Conservation (phyloP, 352 stramenopile species). For the Globisporangium nunn region DNA sequence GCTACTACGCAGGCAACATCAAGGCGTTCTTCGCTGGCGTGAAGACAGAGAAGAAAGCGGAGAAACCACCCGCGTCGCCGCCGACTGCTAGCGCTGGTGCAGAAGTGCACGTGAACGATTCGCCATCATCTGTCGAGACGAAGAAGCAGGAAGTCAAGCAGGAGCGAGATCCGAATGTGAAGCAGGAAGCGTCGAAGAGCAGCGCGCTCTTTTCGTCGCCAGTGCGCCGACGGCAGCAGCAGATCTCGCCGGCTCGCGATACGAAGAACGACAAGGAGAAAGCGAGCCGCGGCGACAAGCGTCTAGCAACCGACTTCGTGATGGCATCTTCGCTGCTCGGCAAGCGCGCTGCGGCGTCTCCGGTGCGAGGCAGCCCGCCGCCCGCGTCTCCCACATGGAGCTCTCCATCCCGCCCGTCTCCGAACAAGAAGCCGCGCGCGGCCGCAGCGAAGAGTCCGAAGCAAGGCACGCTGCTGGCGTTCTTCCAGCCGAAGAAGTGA, state of each 20-base stretch:
- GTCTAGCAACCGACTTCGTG: conserved; percentile 19
- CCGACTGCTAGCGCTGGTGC: background rate
- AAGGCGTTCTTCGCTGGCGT: conserved; percentile 51
- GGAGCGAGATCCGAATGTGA: background rate
- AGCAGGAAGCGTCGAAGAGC: background rate
- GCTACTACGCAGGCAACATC: conserved; percentile 38
- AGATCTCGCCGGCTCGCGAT: conserved; percentile 5
- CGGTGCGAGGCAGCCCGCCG: background rate
- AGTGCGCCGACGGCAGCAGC: conserved; percentile 2
- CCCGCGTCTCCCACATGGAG: background rate
- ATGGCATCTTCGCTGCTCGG: conserved; percentile 39
- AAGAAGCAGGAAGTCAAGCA: background rate
- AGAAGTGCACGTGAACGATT: background rate
- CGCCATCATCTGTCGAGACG: background rate
- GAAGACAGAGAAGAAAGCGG: conserved; percentile 23
- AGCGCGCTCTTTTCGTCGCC: conserved; percentile 9
- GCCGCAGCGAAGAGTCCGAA: conserved; percentile 6
- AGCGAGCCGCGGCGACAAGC: background rate
- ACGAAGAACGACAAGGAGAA: background rate
- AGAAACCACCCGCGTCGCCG: background rate
- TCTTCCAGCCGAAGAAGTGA: conserved; percentile 24
- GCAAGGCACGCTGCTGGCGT: conserved; percentile 27
- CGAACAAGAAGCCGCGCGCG: conserved; percentile 8
- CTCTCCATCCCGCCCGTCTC: conserved; percentile 5
- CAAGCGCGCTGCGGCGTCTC: conserved; percentile 14